Percentiles rank a stretch among this genome's conserved stretches.
phyloP scores from a whole-genome alignment of 23 red algal genomes.

The Gracilaria gracilis region DNA sequence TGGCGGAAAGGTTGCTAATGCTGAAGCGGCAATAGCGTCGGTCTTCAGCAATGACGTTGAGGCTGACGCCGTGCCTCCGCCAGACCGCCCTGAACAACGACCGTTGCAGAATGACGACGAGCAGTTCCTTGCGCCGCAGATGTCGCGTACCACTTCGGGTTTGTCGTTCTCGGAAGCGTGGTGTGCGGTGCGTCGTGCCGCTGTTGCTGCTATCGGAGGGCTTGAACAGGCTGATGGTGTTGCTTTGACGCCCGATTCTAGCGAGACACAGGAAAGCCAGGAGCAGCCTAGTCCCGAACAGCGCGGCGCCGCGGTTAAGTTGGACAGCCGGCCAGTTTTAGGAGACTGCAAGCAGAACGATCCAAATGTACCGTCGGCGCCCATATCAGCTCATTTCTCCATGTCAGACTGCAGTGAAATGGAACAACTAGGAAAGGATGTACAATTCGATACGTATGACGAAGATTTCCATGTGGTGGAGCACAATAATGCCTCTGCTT shows the following conservation, averaged over 20 bases:
- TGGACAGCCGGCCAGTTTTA: neutral
- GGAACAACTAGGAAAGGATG: constrained; percentile 16
- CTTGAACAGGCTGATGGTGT: constrained; percentile 26
- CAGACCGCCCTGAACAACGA: neutral
- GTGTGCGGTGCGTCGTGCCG: constrained; percentile 41
- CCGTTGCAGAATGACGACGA: neutral
- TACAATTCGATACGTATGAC: neutral
- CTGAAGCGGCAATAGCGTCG: constrained; percentile 44
- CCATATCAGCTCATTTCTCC: neutral
- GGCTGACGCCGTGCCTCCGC: neutral
- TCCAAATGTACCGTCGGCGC: neutral
- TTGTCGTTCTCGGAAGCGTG: constrained; percentile 40
- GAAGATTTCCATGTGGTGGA: neutral
- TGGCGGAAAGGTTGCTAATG: constrained; percentile 18
- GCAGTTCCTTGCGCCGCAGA: neutral
- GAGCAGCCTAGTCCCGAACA: neutral
- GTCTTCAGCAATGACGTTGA: constrained; percentile 23
- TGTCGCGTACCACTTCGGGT: constrained; percentile 16
- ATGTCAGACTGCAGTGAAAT: constrained; percentile 16
- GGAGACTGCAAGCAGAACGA: neutral
- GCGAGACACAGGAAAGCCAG: neutral
- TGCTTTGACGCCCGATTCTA: neutral
- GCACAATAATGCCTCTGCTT: neutral
- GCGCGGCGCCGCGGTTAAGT: neutral
- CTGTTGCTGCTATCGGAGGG: constrained; percentile 8